Evolutionary conservation across 441 rosid species (phyloP).

Genomic region (Croton setiger): DNA sequence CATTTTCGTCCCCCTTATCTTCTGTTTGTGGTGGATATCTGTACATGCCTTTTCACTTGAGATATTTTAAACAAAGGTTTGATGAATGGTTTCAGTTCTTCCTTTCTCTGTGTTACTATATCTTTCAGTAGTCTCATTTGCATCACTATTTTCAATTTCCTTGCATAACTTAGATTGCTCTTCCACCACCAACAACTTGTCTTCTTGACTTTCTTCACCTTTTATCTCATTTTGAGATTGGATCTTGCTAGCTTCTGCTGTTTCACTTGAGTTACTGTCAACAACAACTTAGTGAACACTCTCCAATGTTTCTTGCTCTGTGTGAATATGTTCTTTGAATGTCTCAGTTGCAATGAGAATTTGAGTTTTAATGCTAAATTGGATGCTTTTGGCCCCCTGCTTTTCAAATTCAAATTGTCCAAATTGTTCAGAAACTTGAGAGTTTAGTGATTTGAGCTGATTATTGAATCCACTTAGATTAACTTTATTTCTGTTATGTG

Average conservation of each 20-base stretch:
- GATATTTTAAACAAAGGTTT: neutral
- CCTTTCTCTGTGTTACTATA: slow-evolving; percentile 24
- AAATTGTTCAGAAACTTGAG: no score
- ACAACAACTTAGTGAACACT: slow-evolving; percentile 20
- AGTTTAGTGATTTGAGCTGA: no score
- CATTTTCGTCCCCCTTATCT: neutral
- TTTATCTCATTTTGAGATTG: slow-evolving; percentile 24
- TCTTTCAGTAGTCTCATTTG: slow-evolving; percentile 21
- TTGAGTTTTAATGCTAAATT: slow-evolving; percentile 18
- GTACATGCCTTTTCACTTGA: neutral
- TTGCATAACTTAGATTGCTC: slow-evolving; percentile 21
- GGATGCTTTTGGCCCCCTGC: no score
- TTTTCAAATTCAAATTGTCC: no score
- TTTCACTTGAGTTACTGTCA: slow-evolving; percentile 23
- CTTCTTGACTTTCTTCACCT: slow-evolving; percentile 21
- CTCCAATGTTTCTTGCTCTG: slow-evolving; percentile 20
- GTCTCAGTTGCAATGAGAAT: slow-evolving; percentile 19
- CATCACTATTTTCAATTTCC: slow-evolving; percentile 22
- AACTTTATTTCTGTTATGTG: no score
- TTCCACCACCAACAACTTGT: neutral
- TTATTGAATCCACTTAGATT: no score
- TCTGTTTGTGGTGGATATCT: neutral
- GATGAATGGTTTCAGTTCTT: slow-evolving; percentile 21
- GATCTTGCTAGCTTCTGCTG: slow-evolving; percentile 20
- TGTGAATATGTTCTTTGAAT: slow-evolving; percentile 19